phyloP scores from a whole-genome alignment of 139 green algal genomes.

The Micractinium sp. region DNA sequence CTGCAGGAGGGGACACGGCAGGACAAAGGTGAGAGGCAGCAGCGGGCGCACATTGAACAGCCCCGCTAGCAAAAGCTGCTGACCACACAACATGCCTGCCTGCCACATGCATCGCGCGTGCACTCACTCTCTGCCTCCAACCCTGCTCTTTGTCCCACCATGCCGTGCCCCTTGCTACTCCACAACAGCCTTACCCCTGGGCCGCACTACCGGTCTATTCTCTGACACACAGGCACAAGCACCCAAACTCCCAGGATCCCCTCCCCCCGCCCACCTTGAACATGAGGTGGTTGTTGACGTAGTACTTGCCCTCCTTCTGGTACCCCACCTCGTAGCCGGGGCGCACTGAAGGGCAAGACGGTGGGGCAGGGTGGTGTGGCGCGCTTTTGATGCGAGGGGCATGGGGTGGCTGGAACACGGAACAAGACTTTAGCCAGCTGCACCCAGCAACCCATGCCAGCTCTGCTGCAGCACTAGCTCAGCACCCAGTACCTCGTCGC shows the following conservation, averaged over 20 bases:
- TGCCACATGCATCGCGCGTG: too few relatives aligned
- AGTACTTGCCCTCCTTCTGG: slow-evolving; percentile 73
- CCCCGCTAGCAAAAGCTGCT: too few relatives aligned
- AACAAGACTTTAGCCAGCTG: not conserved
- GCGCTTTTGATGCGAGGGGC: not conserved
- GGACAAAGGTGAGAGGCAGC: not conserved
- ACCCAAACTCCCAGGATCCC: not conserved
- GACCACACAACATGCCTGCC: not conserved
- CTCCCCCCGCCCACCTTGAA: slow-evolving; percentile 93
- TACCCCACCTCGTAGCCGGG: slow-evolving; percentile 91
- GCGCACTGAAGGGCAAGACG: slow-evolving; percentile 43
- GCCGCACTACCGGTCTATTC: too few relatives aligned
- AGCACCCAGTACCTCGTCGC: not conserved
- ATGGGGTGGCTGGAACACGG: not conserved
- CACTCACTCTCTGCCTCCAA: too few relatives aligned
- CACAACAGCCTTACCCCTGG: too few relatives aligned
- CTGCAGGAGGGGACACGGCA: not conserved
- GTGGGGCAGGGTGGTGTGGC: not conserved
- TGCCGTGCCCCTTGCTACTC: too few relatives aligned
- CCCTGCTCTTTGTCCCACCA: too few relatives aligned
- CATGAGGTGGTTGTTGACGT: slow-evolving; percentile 95
- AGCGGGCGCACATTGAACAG: not conserved
- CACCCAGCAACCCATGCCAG: not conserved
- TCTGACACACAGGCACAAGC: not conserved
- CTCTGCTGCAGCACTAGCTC: not conserved